Base-by-base conservation (phyloP, 441 rosid species). In the Croton laevigatus region DNA sequence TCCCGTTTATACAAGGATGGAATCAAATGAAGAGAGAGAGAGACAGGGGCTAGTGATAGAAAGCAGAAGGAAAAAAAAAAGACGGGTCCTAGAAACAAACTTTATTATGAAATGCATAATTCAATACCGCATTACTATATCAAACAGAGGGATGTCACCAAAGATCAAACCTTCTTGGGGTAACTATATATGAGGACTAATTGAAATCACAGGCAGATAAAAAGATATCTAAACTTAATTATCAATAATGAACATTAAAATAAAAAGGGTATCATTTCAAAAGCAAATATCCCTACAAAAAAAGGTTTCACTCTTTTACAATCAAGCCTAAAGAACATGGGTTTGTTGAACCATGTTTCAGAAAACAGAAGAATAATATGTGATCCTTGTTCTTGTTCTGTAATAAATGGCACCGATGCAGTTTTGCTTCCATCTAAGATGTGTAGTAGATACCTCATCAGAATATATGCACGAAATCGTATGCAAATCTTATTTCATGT, bases 401-500 rank as follows among this genome's bases (percentile, higher is more conserved):
- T 8, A 61, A 27, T 27, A 27, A n/a, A 32, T 27, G 34, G 5
- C 46, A 65, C 53, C 32, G 32, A 27, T 2, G 32, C 32, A 2
- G 32, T 45, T 66, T 59, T 51, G 62, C 55, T 59, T 54, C 55
- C 62, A 0, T 22, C 60, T 40, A 3, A 44, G 36, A 57, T 42
- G 44, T 6, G 44, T 9, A 5, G 57, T 61, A 23, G 53, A 60
- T 55, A 5, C 62, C 48, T 66, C 77, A 3, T 89, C 84, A 90
- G 88, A 94, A 94, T 77, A 92, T 94, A 76, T 94, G 98, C 79
- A 94, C 94, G 13, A 88, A 83, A 75, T 94, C 99, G 51, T 92
- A 92, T 2, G 97, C 99, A 78, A 94, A 90, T 85, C 98, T 94
- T 54, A 2, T 1, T 77, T 76, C 49, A 11, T 0, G 84, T 89